Base-by-base conservation (phyloP, 2,329 filamentous ascomycete species). In the Clarireedia hainanense region DNA sequence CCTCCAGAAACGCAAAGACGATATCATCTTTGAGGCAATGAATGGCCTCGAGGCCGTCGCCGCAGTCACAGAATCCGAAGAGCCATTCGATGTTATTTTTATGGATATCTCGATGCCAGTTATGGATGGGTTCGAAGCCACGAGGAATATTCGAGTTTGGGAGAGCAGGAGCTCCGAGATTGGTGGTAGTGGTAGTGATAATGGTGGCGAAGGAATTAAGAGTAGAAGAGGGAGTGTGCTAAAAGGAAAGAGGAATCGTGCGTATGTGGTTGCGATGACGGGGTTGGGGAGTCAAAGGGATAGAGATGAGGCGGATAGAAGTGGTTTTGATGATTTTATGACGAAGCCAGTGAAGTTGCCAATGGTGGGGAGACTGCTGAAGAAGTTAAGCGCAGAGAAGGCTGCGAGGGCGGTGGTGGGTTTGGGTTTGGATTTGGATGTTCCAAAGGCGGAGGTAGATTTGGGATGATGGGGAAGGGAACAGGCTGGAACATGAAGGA, bases 91-190 rank as follows among this genome's bases (percentile, higher is more conserved):
- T 45, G 70, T 76, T 27, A 70, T 79, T 4, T 70, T 79, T 23
- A 79, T 79, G 75, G 77, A 71, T 70, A 65, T 80, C 4, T 75
- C 75, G 49, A 81, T 81, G 79, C 79, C 79, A 0, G 69, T 80
- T 5, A 76, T 80, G 69, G 72, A 79, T 57, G 76, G 76, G 0
- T 65, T 77, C 15, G 73, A 76, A 54, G 69, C 75, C 0, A 80
- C 76, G 9, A 70, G 71, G 4, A 68, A 67, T 34, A 80, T 81
- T 34, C 72, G 79, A 5, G 4, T 37, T 4, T 50, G 46, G 46
- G 46, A 52, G 12, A 30, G 12, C 10, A 30, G 20, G 1, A 12
- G 17, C 34, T 14, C 14, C n/a, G 14, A 10, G 23, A 10, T 14
- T 20, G 20, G 39, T 15, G 39, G 40, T 26, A 24, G 14, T 17